A percentile compares a stretch with the other conserved stretches of the same genome.
These are phyloP conservation scores for Eimeria sp. DNA, from an alignment of 169 alveolate genomes.

Conservation along the genomic window DNA sequence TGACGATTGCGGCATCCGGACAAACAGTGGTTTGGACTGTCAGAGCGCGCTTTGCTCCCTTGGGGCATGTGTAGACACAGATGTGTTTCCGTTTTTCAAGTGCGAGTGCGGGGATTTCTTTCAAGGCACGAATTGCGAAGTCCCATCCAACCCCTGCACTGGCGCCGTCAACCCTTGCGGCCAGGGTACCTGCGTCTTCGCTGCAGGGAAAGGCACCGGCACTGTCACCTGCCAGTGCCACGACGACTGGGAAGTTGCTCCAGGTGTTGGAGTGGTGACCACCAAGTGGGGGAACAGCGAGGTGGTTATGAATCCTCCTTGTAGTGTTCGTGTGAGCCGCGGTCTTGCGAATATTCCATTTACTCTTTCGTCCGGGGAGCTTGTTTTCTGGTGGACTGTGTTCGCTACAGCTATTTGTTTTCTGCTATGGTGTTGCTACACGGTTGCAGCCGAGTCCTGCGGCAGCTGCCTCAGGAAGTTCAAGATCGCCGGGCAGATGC, in stretches of 20 bases:
- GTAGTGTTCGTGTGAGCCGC: conserved; percentile 71
- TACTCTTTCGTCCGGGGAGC: conserved; percentile 69
- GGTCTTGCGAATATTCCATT: conserved; percentile 72
- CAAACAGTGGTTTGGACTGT: conserved; percentile 55
- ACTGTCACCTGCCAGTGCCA: conserved; percentile 79
- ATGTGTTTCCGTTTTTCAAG: conserved; percentile 64
- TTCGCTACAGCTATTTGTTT: conserved; percentile 40
- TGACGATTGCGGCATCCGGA: conserved; percentile 71
- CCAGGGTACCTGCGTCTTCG: conserved; percentile 76
- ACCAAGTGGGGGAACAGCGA: conserved; percentile 79
- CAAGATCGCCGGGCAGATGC: conserved; percentile 34
- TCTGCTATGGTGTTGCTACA: conserved; percentile 81
- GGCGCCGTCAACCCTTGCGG: conserved; percentile 79
- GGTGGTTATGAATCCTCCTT: conserved; percentile 69
- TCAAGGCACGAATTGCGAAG: conserved; percentile 72
- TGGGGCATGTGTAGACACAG: conserved; percentile 65
- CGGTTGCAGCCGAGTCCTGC: conserved; percentile 72
- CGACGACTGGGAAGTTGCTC: conserved; percentile 74
- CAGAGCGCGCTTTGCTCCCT: conserved; percentile 73
- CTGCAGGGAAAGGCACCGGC: conserved; percentile 79
- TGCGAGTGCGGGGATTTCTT: conserved; percentile 82
- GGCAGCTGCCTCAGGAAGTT: conserved; percentile 21
- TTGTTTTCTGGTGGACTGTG: conserved; percentile 78
- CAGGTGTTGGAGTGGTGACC: conserved; percentile 55
- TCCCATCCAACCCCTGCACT: conserved; percentile 77